Conservation (phyloP, 305 asterid species). For the Fraxinus sp. region DNA sequence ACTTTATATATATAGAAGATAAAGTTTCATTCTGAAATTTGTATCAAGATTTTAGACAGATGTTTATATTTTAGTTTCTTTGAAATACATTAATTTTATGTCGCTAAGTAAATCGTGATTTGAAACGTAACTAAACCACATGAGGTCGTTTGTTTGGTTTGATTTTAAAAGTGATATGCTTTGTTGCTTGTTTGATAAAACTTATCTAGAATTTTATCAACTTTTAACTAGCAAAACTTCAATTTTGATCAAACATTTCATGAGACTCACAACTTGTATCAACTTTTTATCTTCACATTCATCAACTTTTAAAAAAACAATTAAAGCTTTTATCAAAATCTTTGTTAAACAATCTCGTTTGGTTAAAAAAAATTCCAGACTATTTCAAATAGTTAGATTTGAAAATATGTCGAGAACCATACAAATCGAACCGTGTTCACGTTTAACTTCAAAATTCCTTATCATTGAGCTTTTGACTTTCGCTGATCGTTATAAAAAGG, state of each 20-base stretch:
- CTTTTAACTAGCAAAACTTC: no score
- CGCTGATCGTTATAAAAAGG: neutral
- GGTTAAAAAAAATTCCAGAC: neutral
- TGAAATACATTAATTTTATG: neutral
- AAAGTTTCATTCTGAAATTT: neutral
- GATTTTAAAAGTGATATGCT: neutral
- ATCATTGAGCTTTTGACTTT: neutral
- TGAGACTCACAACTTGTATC: neutral
- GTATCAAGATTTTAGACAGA: neutral
- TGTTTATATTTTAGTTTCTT: neutral
- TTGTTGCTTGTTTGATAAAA: neutral
- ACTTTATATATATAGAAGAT: no score
- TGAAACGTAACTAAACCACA: neutral
- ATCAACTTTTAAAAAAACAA: neutral
- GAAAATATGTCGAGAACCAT: neutral
- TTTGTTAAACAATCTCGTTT: neutral
- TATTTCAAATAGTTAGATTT: neutral
- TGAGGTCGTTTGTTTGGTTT: neutral
- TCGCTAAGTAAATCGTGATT: neutral
- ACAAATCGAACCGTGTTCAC: neutral
- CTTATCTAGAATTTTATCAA: neutral
- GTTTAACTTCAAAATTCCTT: neutral
- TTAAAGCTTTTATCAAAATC: neutral
- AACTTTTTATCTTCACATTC: neutral
- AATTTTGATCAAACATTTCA: neutral